Evolutionary conservation across 805 yeast species (phyloP), one percentile per base, ranked within the genome.

Genomic region (Torulaspora gathmanii): DNA sequence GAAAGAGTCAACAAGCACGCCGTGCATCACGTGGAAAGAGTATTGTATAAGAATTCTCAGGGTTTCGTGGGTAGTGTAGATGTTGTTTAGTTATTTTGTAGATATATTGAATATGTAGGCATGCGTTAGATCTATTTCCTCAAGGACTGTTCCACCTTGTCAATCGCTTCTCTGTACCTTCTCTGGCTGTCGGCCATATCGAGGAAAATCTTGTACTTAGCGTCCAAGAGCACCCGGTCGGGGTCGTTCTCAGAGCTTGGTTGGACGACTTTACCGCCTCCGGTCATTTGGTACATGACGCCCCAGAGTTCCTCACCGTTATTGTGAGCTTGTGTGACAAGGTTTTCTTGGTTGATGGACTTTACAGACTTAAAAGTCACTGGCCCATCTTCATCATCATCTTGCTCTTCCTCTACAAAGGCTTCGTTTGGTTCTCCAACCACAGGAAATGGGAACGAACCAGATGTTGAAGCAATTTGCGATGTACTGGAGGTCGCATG

Each of bases 131-230:
- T 15, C 11, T 28, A 34, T 16, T 28, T 25, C 17, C 31, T 35
- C 13, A 44, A 16, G 8, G 42, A 25, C 25, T 44, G 25, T 37
- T 65, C 70, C 12, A 75, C 71, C 33, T 61, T 64, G 53, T 81
- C 86, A 37, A 91, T 88, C 70, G 78, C 61, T 19, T 70, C 65
- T 63, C 98, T 77, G 68, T 87, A 91, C 57, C 73, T 78, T 57
- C 76, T 82, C 68, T 93, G 98, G 23, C 83, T 76, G 54, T 72
- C 78, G 36, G 95, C 88, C 78, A 87, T 93, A 60, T 91, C 96
- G 45, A 87, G 70, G 75, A 88, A 89, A 35, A 91, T 78, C 66
- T 80, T 77, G 72, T 88, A 93, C 68, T 93, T 93, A 31, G 83
- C 84, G 48, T 77, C 70, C 63, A 93, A 74, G 49, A 93, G 72